Evolutionary conservation across 2,329 filamentous ascomycete species (phyloP).

Genomic region (Cladosporium sp.): DNA sequence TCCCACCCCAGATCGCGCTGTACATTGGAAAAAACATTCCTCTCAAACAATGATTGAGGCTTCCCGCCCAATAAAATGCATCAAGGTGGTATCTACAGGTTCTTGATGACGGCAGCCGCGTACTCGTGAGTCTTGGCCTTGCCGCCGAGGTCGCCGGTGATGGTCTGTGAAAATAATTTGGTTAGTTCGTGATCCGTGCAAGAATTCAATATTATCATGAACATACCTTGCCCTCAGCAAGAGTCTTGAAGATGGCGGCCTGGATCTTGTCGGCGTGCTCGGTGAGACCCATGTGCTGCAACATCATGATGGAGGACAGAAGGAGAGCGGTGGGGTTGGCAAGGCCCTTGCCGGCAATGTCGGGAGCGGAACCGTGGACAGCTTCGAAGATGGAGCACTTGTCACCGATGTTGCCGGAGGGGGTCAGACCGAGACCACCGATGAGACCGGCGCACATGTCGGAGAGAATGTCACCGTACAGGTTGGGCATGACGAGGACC

Average conservation of each 20-base stretch:
- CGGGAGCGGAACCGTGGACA: slow-evolving; percentile 94
- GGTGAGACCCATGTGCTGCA: slow-evolving; percentile 93
- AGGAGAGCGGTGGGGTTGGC: slow-evolving; percentile 97
- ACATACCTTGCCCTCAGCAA: slow-evolving; percentile 87
- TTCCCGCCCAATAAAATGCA: slow-evolving; percentile 3
- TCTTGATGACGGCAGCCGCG: slow-evolving; percentile 82
- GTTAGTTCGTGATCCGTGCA: not conserved
- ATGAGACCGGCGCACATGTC: slow-evolving; percentile 99
- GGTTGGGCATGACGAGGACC: slow-evolving; percentile 95
- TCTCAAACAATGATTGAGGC: slow-evolving; percentile 1
- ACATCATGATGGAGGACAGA: slow-evolving; percentile 97
- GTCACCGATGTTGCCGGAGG: slow-evolving; percentile 97
- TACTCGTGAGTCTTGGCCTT: slow-evolving; percentile 96
- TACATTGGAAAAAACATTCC: slow-evolving; percentile 13
- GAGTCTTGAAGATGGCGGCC: slow-evolving; percentile 89
- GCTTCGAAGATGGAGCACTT: slow-evolving; percentile 99
- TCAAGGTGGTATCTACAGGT: slow-evolving; percentile 41
- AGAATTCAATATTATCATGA: not conserved
- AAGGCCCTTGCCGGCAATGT: slow-evolving; percentile 93
- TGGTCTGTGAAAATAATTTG: slow-evolving; percentile 48
- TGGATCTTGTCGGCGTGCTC: slow-evolving; percentile 86
- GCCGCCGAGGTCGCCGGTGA: slow-evolving; percentile 95
- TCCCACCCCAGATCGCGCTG: slow-evolving; percentile 7
- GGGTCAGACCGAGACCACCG: slow-evolving; percentile 93
- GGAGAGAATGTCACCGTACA: slow-evolving; percentile 98